Percentiles rank a stretch among this genome's conserved stretches.
Conservation (phyloP, 805 yeast species). For the Maudiozyma barnettii region DNA sequence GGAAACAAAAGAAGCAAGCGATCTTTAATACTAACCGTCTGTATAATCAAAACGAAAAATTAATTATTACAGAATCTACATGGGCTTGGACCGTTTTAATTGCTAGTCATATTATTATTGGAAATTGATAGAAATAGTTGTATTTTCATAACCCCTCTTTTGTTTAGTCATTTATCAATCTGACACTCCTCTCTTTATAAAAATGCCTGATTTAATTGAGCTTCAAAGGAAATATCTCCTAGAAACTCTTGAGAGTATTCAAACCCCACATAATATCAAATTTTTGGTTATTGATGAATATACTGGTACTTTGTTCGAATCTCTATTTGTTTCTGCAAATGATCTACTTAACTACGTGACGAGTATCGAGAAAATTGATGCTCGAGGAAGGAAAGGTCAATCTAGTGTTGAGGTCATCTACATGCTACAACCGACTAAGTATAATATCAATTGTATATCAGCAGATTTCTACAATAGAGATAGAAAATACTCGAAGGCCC, state of each 20-base stretch:
- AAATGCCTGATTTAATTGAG: constrained; percentile 33
- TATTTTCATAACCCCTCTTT: background rate
- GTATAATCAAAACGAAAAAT: no score
- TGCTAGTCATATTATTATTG: no score
- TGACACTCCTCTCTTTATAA: background rate
- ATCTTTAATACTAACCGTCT: no score
- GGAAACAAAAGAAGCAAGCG: no score
- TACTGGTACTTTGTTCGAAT: constrained; percentile 40
- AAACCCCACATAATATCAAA: constrained; percentile 38
- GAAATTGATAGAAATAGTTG: no score
- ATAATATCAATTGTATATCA: constrained; percentile 62
- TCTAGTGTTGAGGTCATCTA: constrained; percentile 71
- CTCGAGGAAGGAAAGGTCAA: constrained; percentile 45
- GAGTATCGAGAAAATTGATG: constrained; percentile 57
- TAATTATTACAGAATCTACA: no score
- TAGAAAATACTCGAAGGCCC: constrained; percentile 64
- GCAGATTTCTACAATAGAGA: constrained; percentile 63
- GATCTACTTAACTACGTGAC: constrained; percentile 47
- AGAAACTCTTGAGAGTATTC: constrained; percentile 31
- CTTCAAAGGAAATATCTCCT: constrained; percentile 32
- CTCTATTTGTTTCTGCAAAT: constrained; percentile 34
- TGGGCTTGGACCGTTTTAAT: no score
- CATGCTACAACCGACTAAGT: constrained; percentile 58
- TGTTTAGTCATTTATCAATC: background rate
- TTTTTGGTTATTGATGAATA: constrained; percentile 49